phyloP scores from a whole-genome alignment of 495 filamentous ascomycete genomes.

The Penicillium roqueforti region DNA sequence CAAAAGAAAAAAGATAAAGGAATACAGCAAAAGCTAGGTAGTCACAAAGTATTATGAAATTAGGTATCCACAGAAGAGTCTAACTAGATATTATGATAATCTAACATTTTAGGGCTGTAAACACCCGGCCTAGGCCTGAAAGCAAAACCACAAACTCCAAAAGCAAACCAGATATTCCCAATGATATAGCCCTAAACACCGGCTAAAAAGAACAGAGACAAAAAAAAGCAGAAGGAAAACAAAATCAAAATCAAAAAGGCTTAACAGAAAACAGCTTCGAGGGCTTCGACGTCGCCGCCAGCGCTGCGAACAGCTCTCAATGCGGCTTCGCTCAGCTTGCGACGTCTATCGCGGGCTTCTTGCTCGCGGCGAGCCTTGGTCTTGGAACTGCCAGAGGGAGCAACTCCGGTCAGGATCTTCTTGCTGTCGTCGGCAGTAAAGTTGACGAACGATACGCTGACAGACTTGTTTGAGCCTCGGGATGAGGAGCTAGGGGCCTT shows the following conservation, averaged over 20 bases:
- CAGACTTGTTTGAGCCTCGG: constrained; percentile 33
- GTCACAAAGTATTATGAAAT: constrained; percentile 15
- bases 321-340: constrained; percentile 70
- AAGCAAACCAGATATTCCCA: constrained; percentile 25
- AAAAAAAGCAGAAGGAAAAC: constrained; percentile 9
- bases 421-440: constrained; percentile 79
- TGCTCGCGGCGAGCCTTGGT: constrained; percentile 88
- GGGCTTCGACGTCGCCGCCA: constrained; percentile 66
- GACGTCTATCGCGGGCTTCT: constrained; percentile 74
- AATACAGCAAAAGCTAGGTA: not conserved
- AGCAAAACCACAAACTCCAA: constrained; percentile 20
- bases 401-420: constrained; percentile 83
- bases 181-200: constrained; percentile 24
- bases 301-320: constrained; percentile 68
- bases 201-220: constrained; percentile 18
- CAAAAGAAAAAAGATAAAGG: not conserved
- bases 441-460: constrained; percentile 76
- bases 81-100: constrained; percentile 26
- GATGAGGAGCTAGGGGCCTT: constrained; percentile 32
- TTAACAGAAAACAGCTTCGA: constrained; percentile 47
- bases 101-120: constrained; percentile 26
- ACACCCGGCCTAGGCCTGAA: constrained; percentile 10
- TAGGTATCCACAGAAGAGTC: constrained; percentile 21
- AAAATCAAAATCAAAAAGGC: not conserved
- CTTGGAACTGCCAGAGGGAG: constrained; percentile 84